Conservation (phyloP, 768 basidiomycete species). For the Xerocomellus amylosporus region DNA sequence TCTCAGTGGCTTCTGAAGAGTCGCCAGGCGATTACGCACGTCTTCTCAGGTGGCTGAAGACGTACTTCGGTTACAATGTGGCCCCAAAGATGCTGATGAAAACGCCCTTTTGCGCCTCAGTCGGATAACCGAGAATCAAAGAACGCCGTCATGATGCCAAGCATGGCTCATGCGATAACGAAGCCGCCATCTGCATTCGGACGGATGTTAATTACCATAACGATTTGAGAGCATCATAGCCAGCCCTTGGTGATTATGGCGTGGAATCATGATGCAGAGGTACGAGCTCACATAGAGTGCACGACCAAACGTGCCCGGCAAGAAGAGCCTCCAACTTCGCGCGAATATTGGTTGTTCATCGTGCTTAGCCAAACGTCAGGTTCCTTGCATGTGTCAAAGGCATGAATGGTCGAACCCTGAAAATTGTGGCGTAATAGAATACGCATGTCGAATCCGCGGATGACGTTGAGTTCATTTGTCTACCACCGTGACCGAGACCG, state of each 20-base stretch:
- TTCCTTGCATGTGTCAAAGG: background rate
- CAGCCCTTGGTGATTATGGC: background rate
- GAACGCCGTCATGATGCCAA: constrained; percentile 65
- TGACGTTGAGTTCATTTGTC: constrained; percentile 61
- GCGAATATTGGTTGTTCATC: constrained; percentile 75
- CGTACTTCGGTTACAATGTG: too few species aligned
- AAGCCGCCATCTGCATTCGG: constrained; percentile 52
- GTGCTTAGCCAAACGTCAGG: constrained; percentile 41
- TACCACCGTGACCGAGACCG: constrained; percentile 68
- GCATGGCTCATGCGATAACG: constrained; percentile 67
- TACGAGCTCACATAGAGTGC: constrained; percentile 70
- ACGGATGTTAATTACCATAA: constrained; percentile 67
- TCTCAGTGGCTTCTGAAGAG: too few species aligned
- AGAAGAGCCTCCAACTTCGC: constrained; percentile 62
- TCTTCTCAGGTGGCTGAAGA: too few species aligned
- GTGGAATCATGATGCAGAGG: constrained; percentile 43
- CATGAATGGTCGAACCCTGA: constrained; percentile 46
- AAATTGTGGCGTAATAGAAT: constrained; percentile 31
- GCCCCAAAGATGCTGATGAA: too few species aligned
- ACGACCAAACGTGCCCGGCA: constrained; percentile 75
- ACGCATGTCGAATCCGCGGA: constrained; percentile 60
- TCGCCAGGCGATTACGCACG: too few species aligned
- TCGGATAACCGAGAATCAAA: too few species aligned
- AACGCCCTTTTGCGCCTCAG: too few species aligned
- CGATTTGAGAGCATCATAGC: background rate